Conservation (phyloP, 2,329 filamentous ascomycete species). For the Gnomoniopsis smithogilvyi region DNA sequence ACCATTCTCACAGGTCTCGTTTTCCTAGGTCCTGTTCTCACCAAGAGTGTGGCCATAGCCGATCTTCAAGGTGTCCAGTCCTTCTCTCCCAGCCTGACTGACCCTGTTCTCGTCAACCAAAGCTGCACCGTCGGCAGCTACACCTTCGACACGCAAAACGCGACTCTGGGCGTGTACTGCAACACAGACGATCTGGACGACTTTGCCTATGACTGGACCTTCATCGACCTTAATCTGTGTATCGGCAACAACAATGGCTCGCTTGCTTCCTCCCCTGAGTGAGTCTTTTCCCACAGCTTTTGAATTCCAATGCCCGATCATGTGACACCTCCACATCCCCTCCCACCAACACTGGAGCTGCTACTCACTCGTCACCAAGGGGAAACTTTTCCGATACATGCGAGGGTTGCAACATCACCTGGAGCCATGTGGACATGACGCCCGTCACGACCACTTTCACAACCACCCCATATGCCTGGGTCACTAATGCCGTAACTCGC, state of each 20-base stretch:
- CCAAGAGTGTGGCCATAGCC: neutral
- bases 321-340: no score
- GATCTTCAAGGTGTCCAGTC: neutral
- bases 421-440: slow-evolving; percentile 23
- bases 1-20: neutral
- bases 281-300: neutral
- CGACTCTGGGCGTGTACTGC: slow-evolving; percentile 37
- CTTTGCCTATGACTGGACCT: slow-evolving; percentile 38
- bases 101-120: slow-evolving; percentile 8
- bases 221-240: slow-evolving; percentile 34
- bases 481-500: slow-evolving; percentile 27
- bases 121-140: slow-evolving; percentile 36
- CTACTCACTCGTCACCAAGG: slow-evolving; percentile 20
- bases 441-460: slow-evolving; percentile 27
- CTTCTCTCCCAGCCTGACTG: neutral
- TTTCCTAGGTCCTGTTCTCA: neutral
- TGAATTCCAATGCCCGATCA: neutral
- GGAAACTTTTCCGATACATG: slow-evolving; percentile 28
- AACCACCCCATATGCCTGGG: slow-evolving; percentile 14
- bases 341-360: no score
- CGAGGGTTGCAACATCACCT: slow-evolving; percentile 24
- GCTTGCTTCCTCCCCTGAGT: slow-evolving; percentile 16
- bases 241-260: slow-evolving; percentile 25
- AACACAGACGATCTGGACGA: slow-evolving; percentile 31
- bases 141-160: slow-evolving; percentile 24